Conservation (phyloP, 768 basidiomycete species). For the Cystobasidium tubakii region DNA sequence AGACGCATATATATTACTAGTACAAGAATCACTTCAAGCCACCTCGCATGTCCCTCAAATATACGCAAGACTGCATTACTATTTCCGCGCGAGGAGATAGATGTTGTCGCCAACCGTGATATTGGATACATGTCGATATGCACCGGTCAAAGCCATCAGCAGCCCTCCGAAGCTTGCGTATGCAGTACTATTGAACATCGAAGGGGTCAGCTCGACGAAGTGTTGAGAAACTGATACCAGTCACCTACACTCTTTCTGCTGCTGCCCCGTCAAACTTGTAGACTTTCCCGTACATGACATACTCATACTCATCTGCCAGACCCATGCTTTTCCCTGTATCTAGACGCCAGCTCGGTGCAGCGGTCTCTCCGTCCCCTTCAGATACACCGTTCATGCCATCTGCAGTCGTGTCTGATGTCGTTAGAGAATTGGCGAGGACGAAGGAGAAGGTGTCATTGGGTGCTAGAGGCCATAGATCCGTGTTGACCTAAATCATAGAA, state of each 20-base stretch:
- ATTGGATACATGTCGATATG: slow-evolving; percentile 80
- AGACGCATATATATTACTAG: too few species aligned
- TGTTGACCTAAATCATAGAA: slow-evolving; percentile 54
- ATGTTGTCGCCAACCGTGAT: slow-evolving; percentile 90
- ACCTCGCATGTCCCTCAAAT: not conserved
- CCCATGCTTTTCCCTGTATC: slow-evolving; percentile 64
- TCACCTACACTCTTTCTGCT: slow-evolving; percentile 73
- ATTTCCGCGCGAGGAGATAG: slow-evolving; percentile 69
- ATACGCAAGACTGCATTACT: not conserved
- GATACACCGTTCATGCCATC: slow-evolving; percentile 52
- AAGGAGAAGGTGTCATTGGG: slow-evolving; percentile 69
- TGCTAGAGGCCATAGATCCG: slow-evolving; percentile 75
- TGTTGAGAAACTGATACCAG: not conserved
- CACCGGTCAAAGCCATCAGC: slow-evolving; percentile 86
- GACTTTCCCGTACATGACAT: slow-evolving; percentile 81
- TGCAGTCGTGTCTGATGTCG: slow-evolving; percentile 52
- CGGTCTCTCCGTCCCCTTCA: slow-evolving; percentile 54
- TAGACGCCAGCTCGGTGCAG: slow-evolving; percentile 62
- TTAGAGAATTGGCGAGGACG: slow-evolving; percentile 74
- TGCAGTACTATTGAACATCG: slow-evolving; percentile 61
- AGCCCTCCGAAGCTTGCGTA: slow-evolving; percentile 96
- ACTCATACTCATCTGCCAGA: slow-evolving; percentile 91
- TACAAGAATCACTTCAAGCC: not conserved
- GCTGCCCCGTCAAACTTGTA: slow-evolving; percentile 91
- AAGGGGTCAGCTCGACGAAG: not conserved